A percentile compares a stretch with the other conserved stretches of the same genome.
phyloP scores from a whole-genome alignment of 179 eudicot species.

The Sideroxylon spinosum region DNA sequence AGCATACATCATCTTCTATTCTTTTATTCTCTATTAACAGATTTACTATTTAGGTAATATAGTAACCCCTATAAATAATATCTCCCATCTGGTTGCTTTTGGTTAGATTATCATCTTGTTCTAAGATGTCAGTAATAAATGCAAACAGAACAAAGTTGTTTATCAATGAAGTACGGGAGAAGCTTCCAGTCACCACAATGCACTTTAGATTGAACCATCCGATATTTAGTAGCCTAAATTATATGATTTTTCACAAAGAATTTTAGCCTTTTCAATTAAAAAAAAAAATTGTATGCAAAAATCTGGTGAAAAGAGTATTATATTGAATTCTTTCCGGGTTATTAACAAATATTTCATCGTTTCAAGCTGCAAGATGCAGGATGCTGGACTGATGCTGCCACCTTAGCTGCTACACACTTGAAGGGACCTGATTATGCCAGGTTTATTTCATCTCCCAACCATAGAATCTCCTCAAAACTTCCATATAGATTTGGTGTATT shows the following conservation, averaged over 20 bases:
- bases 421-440: conserved; percentile 92
- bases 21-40: too few relatives aligned
- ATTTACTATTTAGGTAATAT: too few relatives aligned
- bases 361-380: conserved; percentile 98
- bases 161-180: background rate
- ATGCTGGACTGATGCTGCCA: conserved; percentile 99
- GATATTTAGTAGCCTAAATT: background rate
- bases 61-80: too few relatives aligned
- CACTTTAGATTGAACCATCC: background rate
- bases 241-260: background rate
- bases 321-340: conserved; percentile 3
- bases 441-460: conserved; percentile 28
- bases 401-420: conserved; percentile 92
- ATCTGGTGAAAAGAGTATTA: background rate
- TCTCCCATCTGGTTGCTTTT: too few relatives aligned
- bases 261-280: background rate
- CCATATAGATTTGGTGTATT: background rate
- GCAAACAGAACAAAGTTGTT: background rate
- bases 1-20: too few relatives aligned
- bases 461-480: conserved; percentile 4
- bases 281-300: too few relatives aligned
- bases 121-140: background rate
- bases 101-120: too few relatives aligned
- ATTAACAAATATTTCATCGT: conserved; percentile 12
- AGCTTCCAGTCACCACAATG: background rate